These are phyloP conservation scores for Colletotrichum tropicale DNA, from an alignment of 2,329 filamentous ascomycete species.

Conservation along the genomic window DNA sequence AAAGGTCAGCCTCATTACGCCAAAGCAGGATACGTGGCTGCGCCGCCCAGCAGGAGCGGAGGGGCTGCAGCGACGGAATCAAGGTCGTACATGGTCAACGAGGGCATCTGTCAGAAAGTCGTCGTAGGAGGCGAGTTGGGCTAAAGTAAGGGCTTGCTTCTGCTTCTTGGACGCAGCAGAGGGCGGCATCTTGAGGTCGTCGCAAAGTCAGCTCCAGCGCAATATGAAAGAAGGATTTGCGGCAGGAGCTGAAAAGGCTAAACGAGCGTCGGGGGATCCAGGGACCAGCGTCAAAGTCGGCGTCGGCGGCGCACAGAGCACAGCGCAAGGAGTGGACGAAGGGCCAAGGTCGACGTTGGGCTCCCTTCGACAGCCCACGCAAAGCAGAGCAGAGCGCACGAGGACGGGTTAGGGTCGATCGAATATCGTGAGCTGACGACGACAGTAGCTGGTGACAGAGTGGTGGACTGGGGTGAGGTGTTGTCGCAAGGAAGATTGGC, in stretches of 20 bases:
- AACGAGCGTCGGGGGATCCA: background rate
- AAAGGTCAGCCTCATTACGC: slow-evolving; percentile 24
- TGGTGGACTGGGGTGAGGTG: background rate
- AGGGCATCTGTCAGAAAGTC: slow-evolving; percentile 95
- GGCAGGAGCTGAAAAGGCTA: slow-evolving; percentile 3
- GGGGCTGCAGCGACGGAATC: background rate
- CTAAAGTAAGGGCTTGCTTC: slow-evolving; percentile 79
- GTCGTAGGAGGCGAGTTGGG: slow-evolving; percentile 90
- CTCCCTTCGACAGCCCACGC: slow-evolving; percentile 17
- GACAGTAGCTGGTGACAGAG: background rate
- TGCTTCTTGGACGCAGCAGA: slow-evolving; percentile 46
- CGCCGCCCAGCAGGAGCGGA: background rate
- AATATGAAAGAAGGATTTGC: background rate
- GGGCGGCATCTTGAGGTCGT: slow-evolving; percentile 38
- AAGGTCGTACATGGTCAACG: slow-evolving; percentile 82
- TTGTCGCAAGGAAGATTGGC: background rate
- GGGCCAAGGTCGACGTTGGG: slow-evolving; percentile 4
- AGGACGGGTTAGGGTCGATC: background rate
- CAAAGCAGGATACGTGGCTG: background rate
- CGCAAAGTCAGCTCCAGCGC: slow-evolving; percentile 1
- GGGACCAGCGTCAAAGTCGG: slow-evolving; percentile 3
- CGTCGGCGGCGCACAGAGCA: background rate
- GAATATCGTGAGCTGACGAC: background rate
- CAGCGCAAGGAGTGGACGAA: slow-evolving; percentile 16
- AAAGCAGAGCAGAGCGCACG: background rate